Base-by-base conservation (phyloP, 768 basidiomycete genomes). In the Lentinula sp. region DNA sequence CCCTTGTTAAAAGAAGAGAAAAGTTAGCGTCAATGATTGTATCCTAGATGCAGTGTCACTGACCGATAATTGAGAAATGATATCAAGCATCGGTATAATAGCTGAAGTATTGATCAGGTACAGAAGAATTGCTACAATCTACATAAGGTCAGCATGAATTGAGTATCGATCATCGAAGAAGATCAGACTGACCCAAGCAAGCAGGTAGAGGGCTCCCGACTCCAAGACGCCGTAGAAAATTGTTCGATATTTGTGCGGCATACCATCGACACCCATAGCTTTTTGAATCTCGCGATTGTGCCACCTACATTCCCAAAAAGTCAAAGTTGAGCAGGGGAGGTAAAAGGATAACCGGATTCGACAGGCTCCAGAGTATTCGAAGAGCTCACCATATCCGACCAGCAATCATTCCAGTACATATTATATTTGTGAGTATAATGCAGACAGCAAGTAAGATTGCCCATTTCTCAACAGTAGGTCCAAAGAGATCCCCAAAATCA, bases 351-450 rank as follows among this genome's bases (percentile, higher is more conserved):
- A 39, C 37, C 28, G 28, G 28, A 13, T 18, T 18, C 5, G 46
- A 9, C 46, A 9, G 8, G 9, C 18, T 23, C 10, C 16, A 48
- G 21, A 48, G 21, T 9, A 48, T 21, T 39, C 46, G 4, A 28
- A 48, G 21, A 16, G 21, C 60, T 2, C 18, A 49, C 60, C 60
- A 61, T 31, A 61, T 61, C 8, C 60, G 52, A 21, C 60, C 60
- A 61, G 60, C 60, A 10, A 61, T 54, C 40, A 61, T 45, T 18
- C 60, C 37, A 11, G 60, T 61, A 42, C 53, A 53, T 2, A 54
- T 46, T n/a, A 61, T 39, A 39, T 61, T 61, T 4, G 60, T 61
- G 35, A 61, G 32, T 6, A 61, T 42, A 7, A 56, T 43, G 8
- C 53, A 61, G 11, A 52, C 37, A 11, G 60, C 60, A 31, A 61